Conservation (phyloP, 2,329 filamentous ascomycete species). For the Didymella lethalis region DNA sequence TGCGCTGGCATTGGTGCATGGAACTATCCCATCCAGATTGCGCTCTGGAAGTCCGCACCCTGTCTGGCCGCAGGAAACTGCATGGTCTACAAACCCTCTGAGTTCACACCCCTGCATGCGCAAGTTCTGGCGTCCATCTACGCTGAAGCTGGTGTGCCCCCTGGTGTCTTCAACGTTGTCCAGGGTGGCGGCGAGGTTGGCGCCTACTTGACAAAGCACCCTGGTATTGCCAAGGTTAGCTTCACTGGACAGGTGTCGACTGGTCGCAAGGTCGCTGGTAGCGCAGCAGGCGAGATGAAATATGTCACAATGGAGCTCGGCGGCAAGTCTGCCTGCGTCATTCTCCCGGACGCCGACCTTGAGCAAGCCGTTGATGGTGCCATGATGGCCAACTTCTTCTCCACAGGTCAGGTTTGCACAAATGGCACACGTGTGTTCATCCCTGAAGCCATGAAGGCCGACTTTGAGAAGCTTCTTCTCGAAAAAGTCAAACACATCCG, state of each 20-base stretch:
- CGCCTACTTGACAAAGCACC: constrained; percentile 75
- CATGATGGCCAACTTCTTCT: constrained; percentile 95
- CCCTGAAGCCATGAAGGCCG: constrained; percentile 68
- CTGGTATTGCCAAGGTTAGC: constrained; percentile 80
- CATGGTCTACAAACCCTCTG: constrained; percentile 91
- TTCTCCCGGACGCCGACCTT: constrained; percentile 80
- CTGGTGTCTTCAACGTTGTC: constrained; percentile 86
- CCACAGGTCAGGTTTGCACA: constrained; percentile 89
- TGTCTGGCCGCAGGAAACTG: constrained; percentile 87
- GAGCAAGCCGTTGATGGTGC: constrained; percentile 85
- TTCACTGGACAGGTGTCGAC: constrained; percentile 90
- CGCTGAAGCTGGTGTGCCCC: constrained; percentile 77
- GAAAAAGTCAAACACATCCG: constrained; percentile 75
- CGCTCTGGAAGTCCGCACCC: constrained; percentile 86
- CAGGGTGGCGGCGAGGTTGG: constrained; percentile 82
- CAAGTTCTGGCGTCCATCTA: constrained; percentile 79
- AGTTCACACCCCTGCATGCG: constrained; percentile 85
- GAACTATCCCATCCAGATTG: constrained; percentile 93
- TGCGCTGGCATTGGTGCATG: constrained; percentile 88
- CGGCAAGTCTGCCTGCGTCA: constrained; percentile 81
- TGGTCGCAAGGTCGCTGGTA: constrained; percentile 79
- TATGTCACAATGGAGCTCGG: constrained; percentile 93
- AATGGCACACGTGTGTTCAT: constrained; percentile 91
- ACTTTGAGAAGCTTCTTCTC: constrained; percentile 73
- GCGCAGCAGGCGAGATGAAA: constrained; percentile 82